Conservation (phyloP, 2,329 filamentous ascomycete species). For the Ophiocordyceps camponoti-saundersi region DNA sequence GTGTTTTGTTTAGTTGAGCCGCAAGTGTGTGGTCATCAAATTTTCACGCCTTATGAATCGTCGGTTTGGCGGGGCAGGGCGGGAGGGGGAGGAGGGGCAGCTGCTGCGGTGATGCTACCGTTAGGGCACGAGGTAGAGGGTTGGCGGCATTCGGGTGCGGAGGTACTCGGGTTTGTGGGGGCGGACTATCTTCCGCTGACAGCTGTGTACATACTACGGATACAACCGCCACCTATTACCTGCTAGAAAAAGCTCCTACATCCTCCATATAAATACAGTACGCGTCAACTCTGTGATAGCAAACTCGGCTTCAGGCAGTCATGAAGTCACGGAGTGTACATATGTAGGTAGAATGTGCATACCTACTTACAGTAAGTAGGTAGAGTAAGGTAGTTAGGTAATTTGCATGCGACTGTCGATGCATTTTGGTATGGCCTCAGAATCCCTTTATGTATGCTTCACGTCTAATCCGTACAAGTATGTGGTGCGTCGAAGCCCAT, state of each 20-base stretch:
- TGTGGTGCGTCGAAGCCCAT: too few species aligned
- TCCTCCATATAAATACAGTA: neutral
- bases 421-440: too few species aligned
- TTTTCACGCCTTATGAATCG: conserved; percentile 22
- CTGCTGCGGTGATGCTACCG: neutral
- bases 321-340: neutral
- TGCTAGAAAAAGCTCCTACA: too few species aligned
- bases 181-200: neutral
- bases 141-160: too few species aligned
- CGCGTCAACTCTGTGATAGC: neutral
- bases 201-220: neutral
- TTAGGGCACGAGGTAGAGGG: neutral
- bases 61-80: conserved; percentile 15
- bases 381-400: too few species aligned
- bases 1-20: conserved; percentile 3
- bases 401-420: too few species aligned
- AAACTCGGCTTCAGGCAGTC: neutral
- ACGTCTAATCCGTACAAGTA: too few species aligned
- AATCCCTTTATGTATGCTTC: too few species aligned
- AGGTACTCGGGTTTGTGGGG: neutral
- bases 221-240: neutral
- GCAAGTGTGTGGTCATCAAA: conserved; percentile 19
- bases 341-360: neutral
- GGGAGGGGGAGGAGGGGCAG: neutral
- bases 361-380: too few species aligned